Base-by-base conservation (phyloP, 768 basidiomycete genomes). In the Boletus insuetus region DNA sequence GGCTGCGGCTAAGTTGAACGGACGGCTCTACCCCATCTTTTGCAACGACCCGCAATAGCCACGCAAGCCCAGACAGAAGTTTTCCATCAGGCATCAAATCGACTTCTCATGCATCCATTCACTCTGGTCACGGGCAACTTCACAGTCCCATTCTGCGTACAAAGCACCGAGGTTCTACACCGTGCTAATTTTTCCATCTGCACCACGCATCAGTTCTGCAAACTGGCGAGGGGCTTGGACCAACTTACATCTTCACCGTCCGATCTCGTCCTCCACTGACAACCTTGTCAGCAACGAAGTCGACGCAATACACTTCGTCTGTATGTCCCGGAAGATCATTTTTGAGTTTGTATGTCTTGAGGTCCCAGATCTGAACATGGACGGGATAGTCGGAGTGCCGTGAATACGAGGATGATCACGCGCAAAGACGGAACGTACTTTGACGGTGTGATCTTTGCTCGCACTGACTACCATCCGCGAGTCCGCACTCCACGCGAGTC, bases 281-380 rank as follows among this genome's bases (percentile, higher is more conserved):
- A n/a, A 98, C 82, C 71, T 99, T 99, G 75, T 99, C 96, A 1
- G 94, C 95, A 2, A 99, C 95, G 68, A 97, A 99, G 72, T 98
- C 96, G 16, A 99, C 96, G 65, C 96, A 98, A 74, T 98, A 98
- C 35, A 99, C 95, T 70, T 99, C 96, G 62, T 99, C 96, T 2
- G 89, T 91, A 69, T 99, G 96, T 19, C 96, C 96, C 0, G 94
- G 93, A 17, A 99, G 83, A 70, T 99, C 96, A 8, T 82, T 85
- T 67, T 92, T 90, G 58, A 99, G 84, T 74, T 99, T 98, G 72
- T 91, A 93, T 7, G 94, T 98, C 70, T 92, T 94, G 52, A 98
- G 77, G 70, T 97, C 92, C 96, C 96, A 98, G 22, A 98, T 86
- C 94, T 69, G 56, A 12, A 20, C n/a, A 29, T 8, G 29, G 29